phyloP scores from a whole-genome alignment of 441 rosid species.

The Monsonia emarginata region DNA sequence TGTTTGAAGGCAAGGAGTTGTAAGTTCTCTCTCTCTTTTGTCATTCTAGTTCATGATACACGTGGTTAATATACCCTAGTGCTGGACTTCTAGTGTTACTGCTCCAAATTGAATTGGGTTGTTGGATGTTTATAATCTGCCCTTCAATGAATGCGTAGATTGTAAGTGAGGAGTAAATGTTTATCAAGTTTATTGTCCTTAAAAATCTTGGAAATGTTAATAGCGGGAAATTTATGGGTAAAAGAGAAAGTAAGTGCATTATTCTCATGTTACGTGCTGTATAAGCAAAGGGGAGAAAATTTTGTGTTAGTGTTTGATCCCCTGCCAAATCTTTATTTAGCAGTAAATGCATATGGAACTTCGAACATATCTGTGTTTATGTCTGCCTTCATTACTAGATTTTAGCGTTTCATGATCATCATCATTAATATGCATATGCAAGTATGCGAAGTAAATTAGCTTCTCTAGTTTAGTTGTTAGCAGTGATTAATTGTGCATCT shows the following conservation, averaged over 20 bases:
- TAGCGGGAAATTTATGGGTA: no score
- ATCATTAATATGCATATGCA: not conserved
- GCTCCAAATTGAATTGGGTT: not conserved
- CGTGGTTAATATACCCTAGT: no score
- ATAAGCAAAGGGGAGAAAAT: no score
- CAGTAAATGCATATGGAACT: not conserved
- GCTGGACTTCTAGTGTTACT: not conserved
- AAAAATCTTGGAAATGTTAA: not conserved
- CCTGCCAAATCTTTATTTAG: no score
- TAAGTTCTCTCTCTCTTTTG: constrained; percentile 20
- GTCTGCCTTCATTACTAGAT: not conserved
- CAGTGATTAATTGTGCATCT: not conserved
- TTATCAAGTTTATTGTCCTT: not conserved
- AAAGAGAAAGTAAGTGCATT: no score
- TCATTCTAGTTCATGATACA: not conserved
- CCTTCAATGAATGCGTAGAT: no score
- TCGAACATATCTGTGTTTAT: not conserved
- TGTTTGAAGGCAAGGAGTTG: constrained; percentile 48
- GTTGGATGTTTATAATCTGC: not conserved
- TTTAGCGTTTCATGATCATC: not conserved
- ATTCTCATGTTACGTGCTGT: no score
- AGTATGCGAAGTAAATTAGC: not conserved
- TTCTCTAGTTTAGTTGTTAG: not conserved
- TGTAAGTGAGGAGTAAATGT: no score
- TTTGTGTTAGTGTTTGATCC: no score